phyloP scores from a whole-genome alignment of 805 yeast species.

The Ogataea wickerhamii region DNA sequence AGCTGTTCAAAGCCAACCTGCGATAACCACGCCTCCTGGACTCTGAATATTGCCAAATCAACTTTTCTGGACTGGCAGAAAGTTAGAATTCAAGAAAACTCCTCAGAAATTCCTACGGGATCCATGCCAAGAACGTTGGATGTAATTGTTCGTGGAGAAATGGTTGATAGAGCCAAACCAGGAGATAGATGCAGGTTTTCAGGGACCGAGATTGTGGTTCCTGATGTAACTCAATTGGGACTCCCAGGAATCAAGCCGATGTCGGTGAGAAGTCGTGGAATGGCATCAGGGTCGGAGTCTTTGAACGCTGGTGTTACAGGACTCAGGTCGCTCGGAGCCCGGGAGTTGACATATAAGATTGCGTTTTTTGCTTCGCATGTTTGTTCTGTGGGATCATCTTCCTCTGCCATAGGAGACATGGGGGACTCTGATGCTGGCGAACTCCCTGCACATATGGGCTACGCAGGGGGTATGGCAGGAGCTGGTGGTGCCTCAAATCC shows the following conservation, averaged over 20 bases:
- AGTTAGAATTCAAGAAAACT: conserved; percentile 90
- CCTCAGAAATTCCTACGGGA: conserved; percentile 96
- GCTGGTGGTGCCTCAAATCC: conserved; percentile 36
- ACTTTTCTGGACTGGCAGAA: conserved; percentile 96
- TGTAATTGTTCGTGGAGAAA: conserved; percentile 86
- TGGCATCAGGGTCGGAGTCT: conserved; percentile 56
- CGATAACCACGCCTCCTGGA: conserved; percentile 82
- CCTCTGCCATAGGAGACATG: not conserved
- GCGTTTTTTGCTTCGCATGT: conserved; percentile 93
- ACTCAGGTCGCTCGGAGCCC: conserved; percentile 82
- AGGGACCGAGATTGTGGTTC: conserved; percentile 92
- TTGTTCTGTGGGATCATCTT: conserved; percentile 49
- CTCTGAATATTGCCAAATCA: conserved; percentile 76
- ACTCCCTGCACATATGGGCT: conserved; percentile 25
- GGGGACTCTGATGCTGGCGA: not conserved
- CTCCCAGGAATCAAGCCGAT: conserved; percentile 92
- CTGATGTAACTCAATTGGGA: conserved; percentile 91
- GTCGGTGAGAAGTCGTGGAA: conserved; percentile 57
- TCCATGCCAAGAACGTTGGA: conserved; percentile 98
- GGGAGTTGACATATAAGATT: conserved; percentile 87
- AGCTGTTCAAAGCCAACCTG: conserved; percentile 87
- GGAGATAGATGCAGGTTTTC: conserved; percentile 94
- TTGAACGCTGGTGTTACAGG: conserved; percentile 86
- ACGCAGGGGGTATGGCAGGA: conserved; percentile 6
- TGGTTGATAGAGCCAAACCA: conserved; percentile 94